Evolutionary conservation across 2,329 filamentous ascomycete genomes (phyloP).

Genomic region (Grosmannia clavigera): DNA sequence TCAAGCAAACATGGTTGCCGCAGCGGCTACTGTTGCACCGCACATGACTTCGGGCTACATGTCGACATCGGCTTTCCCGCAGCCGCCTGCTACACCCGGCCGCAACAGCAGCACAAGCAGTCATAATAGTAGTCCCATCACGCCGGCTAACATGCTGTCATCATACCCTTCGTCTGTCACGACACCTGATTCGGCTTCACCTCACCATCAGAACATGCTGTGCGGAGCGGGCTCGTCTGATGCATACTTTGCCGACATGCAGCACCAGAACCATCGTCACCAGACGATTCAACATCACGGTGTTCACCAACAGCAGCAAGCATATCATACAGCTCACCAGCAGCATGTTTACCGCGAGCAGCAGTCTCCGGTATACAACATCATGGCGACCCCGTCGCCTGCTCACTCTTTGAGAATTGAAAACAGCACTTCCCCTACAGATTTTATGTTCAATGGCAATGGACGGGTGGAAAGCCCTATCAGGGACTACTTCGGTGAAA

Average conservation of each 20-base stretch:
- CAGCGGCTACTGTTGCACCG: not conserved
- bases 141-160: conserved; percentile 67
- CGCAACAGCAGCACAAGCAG: conserved; percentile 11
- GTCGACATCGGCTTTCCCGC: conserved; percentile 3
- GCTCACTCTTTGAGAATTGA: conserved; percentile 4
- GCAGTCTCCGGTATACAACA: not conserved
- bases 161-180: conserved; percentile 82
- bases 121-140: conserved; percentile 17
- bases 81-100: conserved; percentile 9
- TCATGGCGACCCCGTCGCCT: conserved; percentile 5
- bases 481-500: conserved; percentile 17
- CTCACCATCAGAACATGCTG: not conserved
- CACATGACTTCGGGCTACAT: conserved; percentile 4
- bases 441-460: conserved; percentile 8
- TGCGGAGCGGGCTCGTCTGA: conserved; percentile 8
- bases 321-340: conserved; percentile 34
- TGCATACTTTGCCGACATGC: conserved; percentile 7
- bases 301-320: not conserved
- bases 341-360: conserved; percentile 16
- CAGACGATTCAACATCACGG: not conserved
- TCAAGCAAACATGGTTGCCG: not conserved
- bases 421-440: conserved; percentile 9
- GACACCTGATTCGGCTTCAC: conserved; percentile 6
- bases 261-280: not conserved
- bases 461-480: conserved; percentile 9